A percentile compares a stretch with the other conserved stretches of the same genome.
These are phyloP conservation scores for Skeletonema costatum DNA, from an alignment of 108 stramenopile species.

Conservation along the genomic window DNA sequence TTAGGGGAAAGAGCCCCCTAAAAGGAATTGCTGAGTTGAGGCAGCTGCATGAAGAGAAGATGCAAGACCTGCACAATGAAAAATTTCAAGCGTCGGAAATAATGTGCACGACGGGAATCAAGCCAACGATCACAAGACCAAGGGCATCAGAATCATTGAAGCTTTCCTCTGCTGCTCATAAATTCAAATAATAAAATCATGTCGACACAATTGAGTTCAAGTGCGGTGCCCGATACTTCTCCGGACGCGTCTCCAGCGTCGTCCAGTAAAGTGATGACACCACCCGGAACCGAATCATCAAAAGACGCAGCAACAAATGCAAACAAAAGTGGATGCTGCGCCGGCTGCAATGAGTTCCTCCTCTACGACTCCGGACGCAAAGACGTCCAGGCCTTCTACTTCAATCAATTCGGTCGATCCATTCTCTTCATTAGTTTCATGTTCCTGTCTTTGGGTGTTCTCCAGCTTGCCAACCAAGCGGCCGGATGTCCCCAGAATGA, in stretches of 20 bases:
- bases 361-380: slow-evolving; percentile 19
- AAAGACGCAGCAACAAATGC: neutral
- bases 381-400: slow-evolving; percentile 28
- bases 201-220: neutral
- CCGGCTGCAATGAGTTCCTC: slow-evolving; percentile 17
- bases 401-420: slow-evolving; percentile 37
- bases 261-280: neutral
- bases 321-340: slow-evolving; percentile 10
- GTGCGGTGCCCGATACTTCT: neutral
- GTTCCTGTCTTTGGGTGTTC: slow-evolving; percentile 29
- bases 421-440: slow-evolving; percentile 27
- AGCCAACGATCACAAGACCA: neutral
- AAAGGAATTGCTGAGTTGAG: too few species aligned
- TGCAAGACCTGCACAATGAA: too few species aligned
- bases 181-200: neutral
- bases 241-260: neutral
- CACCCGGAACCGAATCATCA: neutral
- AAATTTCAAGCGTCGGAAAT: too few species aligned
- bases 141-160: neutral
- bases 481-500: slow-evolving; percentile 34
- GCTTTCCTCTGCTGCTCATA: neutral
- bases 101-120: neutral
- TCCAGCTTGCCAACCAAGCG: slow-evolving; percentile 15
- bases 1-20: too few species aligned
- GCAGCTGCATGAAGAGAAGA: too few species aligned